Percentiles rank a stretch among this genome's conserved stretches.
phyloP scores from a whole-genome alignment of 306 rosid genomes.

The Cyclanthera cordifolia region DNA sequence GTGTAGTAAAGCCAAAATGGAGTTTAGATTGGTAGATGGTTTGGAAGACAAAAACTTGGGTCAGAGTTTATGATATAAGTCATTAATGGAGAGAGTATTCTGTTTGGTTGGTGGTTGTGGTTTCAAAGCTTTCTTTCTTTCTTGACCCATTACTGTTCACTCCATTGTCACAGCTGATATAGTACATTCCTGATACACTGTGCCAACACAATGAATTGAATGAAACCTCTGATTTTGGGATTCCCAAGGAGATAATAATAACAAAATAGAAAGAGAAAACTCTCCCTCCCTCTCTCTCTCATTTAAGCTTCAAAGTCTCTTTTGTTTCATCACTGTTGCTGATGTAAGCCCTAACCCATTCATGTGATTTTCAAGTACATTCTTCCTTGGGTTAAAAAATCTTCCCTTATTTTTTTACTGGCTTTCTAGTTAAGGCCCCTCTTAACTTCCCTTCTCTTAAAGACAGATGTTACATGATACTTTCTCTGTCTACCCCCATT shows the following conservation, averaged over 20 bases:
- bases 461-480: neutral
- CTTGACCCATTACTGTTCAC: constrained; percentile 31
- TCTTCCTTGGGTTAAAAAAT: constrained; percentile 2
- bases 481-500: neutral
- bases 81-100: too few species aligned
- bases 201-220: constrained; percentile 26
- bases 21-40: too few species aligned
- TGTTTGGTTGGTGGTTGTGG: constrained; percentile 13
- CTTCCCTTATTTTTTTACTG: neutral
- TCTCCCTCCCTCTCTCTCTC: neutral
- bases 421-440: neutral
- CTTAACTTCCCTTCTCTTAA: neutral
- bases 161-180: constrained; percentile 26
- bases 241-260: constrained; percentile 18
- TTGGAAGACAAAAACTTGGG: too few species aligned
- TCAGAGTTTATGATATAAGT: too few species aligned
- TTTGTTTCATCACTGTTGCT: constrained; percentile 8
- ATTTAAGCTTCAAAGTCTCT: constrained; percentile 6
- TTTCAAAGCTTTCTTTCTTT: constrained; percentile 21
- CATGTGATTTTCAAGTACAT: constrained; percentile 8
- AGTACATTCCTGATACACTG: constrained; percentile 42
- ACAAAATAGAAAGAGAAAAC: neutral
- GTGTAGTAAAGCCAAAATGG: too few species aligned
- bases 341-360: constrained; percentile 9
- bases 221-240: constrained; percentile 45